Base-by-base conservation (phyloP, 495 filamentous ascomycete species). In the Lasiosphaeris hirsuta region DNA sequence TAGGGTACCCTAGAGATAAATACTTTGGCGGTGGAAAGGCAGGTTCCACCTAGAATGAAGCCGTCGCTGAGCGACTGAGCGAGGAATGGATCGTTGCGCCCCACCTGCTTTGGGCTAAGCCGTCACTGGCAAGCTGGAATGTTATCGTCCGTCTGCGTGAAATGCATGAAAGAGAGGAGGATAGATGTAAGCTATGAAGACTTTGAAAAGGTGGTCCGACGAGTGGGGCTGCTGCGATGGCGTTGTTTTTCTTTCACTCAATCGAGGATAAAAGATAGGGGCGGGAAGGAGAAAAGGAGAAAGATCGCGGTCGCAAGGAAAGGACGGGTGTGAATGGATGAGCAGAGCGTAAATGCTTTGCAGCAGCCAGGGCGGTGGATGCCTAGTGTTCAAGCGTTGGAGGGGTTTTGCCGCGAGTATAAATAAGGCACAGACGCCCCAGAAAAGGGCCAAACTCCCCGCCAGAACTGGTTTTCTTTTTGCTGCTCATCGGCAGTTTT, bases 331-430 rank as follows among this genome's bases (percentile, higher is more conserved):
- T 42, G 33, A 55, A 18, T 10, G 13, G 4, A 30, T 47, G 1
- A 19, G 23, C 30, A 14, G 18, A 42, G 33, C 33, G n/a, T 39
- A 43, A 47, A 34, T 36, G 40, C 30, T 48, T 48, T 58, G 40
- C 14, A n/a, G 49, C 38, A 33, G 18, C 48, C 14, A 58, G 23
- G 47, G 51, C 57, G 33, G 51, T 54, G 38, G 62, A 14, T 64
- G 58, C 62, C 58, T 60, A 54, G 45, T 37, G 52, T n/a, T 45
- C 49, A 13, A 50, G 14, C 9, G 44, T 48, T 46, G 62, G 58
- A 48, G 58, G 38, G 52, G 33, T 52, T 57, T 56, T 60, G 51
- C 63, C 33, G 66, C 35, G 52, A 56, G 61, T 68, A 68, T 68
- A 68, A 68, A 64, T 54, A 55, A 61, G 60, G 14, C 10, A 15